A percentile compares a stretch with the other conserved stretches of the same genome.
Conservation (phyloP, 1,284 basidiomycete species). For the Phellinidium pouzarii region DNA sequence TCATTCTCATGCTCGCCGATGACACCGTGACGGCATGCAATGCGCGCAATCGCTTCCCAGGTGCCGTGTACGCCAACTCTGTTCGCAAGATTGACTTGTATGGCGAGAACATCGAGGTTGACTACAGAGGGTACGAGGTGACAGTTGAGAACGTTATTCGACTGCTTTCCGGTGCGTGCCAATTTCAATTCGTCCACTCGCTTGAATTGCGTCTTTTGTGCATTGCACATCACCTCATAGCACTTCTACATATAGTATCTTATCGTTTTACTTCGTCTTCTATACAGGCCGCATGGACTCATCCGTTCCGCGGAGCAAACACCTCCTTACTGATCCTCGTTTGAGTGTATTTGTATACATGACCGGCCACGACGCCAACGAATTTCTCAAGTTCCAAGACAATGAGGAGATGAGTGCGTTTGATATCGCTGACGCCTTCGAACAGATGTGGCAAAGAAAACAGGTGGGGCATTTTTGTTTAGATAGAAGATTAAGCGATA, state of each 20-base stretch:
- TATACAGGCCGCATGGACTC: slow-evolving; percentile 60
- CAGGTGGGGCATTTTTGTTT: slow-evolving; percentile 46
- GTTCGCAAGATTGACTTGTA: slow-evolving; percentile 84
- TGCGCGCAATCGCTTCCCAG: slow-evolving; percentile 86
- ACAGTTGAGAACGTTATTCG: slow-evolving; percentile 95
- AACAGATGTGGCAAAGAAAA: slow-evolving; percentile 97
- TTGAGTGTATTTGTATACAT: slow-evolving; percentile 97
- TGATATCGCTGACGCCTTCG: slow-evolving; percentile 94
- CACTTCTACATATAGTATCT: background rate
- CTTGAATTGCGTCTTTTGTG: no score
- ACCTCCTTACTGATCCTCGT: slow-evolving; percentile 84
- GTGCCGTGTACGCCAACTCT: slow-evolving; percentile 82
- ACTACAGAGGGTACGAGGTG: slow-evolving; percentile 97
- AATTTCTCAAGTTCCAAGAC: slow-evolving; percentile 99
- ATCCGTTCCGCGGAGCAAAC: slow-evolving; percentile 84
- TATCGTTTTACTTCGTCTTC: background rate
- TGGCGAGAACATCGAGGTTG: slow-evolving; percentile 95
- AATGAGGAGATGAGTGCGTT: slow-evolving; percentile 96
- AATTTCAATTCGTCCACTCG: background rate
- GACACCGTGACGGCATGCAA: slow-evolving; percentile 97
- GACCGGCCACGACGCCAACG: slow-evolving; percentile 97
- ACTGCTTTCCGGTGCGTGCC: slow-evolving; percentile 70
- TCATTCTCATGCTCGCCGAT: slow-evolving; percentile 98
- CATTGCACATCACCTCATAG: background rate
- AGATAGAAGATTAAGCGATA: background rate